A percentile compares a stretch with the other conserved stretches of the same genome.
These are phyloP conservation scores for Colletotrichum orchidophilum DNA, from an alignment of 2,329 filamentous ascomycete genomes.

Conservation along the genomic window DNA sequence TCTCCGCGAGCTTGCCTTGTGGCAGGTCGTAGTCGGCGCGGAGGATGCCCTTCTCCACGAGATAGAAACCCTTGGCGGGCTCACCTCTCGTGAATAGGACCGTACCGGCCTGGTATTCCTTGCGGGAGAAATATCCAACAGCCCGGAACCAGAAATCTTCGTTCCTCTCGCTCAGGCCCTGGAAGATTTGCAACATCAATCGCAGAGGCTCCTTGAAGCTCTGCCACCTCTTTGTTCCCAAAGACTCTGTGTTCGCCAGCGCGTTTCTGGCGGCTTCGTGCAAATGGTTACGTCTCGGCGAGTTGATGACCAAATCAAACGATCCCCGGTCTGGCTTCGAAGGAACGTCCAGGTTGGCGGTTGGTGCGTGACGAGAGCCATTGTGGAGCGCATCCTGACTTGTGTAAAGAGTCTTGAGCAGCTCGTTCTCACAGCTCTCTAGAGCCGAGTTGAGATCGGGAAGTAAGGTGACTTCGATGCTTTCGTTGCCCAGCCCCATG, in stretches of 20 bases:
- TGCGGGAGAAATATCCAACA: conserved; percentile 77
- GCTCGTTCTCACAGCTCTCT: conserved; percentile 93
- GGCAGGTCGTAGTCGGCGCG: conserved; percentile 91
- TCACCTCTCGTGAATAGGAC: conserved; percentile 84
- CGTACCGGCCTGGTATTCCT: conserved; percentile 73
- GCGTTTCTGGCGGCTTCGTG: conserved; percentile 81
- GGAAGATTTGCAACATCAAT: conserved; percentile 94
- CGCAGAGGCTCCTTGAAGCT: conserved; percentile 90
- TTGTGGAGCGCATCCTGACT: conserved; percentile 69
- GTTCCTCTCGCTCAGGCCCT: conserved; percentile 83
- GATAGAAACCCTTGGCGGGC: conserved; percentile 83
- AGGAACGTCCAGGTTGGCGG: conserved; percentile 60
- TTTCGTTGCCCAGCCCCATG: conserved; percentile 81
- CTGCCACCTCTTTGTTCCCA: conserved; percentile 76
- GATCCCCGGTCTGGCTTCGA: conserved; percentile 45
- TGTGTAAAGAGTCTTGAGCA: conserved; percentile 82
- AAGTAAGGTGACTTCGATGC: conserved; percentile 80
- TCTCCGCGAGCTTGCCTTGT: conserved; percentile 88
- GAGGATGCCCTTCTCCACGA: conserved; percentile 88
- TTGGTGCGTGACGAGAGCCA: conserved; percentile 52
- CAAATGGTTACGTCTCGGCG: conserved; percentile 81
- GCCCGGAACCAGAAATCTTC: conserved; percentile 96
- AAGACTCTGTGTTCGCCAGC: conserved; percentile 71
- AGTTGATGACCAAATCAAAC: conserved; percentile 69
- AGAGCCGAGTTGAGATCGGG: conserved; percentile 92